Evolutionary conservation across 768 basidiomycete species (phyloP).

Genomic region (Termitomyces eurrhizus): DNA sequence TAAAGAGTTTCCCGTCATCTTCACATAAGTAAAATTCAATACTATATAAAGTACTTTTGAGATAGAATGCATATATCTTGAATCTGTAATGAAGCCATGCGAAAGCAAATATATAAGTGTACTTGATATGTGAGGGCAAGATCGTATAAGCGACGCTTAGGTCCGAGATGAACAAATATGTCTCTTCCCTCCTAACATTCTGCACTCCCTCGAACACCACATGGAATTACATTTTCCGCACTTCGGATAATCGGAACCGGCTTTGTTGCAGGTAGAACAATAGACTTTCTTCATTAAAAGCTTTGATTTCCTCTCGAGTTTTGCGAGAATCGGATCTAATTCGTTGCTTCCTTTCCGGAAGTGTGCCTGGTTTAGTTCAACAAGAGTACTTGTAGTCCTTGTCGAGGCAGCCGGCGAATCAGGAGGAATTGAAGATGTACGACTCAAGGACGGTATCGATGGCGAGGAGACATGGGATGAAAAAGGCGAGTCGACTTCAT

Average conservation of each 20-base stretch:
- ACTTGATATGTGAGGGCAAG: background rate
- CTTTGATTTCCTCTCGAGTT: constrained; percentile 49
- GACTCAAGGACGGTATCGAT: constrained; percentile 35
- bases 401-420: constrained; percentile 15
- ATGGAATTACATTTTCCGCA: constrained; percentile 54
- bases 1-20: background rate
- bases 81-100: background rate
- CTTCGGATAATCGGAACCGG: constrained; percentile 55
- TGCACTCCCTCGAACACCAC: constrained; percentile 66
- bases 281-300: constrained; percentile 34
- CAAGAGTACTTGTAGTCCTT: constrained; percentile 16
- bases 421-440: constrained; percentile 30
- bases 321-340: constrained; percentile 46
- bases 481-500: constrained; percentile 18
- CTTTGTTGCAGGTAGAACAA: constrained; percentile 52
- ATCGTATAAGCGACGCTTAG: background rate
- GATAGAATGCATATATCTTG: background rate
- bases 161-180: constrained; percentile 37
- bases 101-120: background rate
- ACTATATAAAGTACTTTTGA: background rate
- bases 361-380: constrained; percentile 6
- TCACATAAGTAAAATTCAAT: background rate
- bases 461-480: constrained; percentile 19
- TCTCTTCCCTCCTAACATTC: constrained; percentile 47
- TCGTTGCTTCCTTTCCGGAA: constrained; percentile 10